These are phyloP conservation scores for Termitomyces sp. DNA, from an alignment of 768 basidiomycete genomes.

Conservation along the genomic window DNA sequence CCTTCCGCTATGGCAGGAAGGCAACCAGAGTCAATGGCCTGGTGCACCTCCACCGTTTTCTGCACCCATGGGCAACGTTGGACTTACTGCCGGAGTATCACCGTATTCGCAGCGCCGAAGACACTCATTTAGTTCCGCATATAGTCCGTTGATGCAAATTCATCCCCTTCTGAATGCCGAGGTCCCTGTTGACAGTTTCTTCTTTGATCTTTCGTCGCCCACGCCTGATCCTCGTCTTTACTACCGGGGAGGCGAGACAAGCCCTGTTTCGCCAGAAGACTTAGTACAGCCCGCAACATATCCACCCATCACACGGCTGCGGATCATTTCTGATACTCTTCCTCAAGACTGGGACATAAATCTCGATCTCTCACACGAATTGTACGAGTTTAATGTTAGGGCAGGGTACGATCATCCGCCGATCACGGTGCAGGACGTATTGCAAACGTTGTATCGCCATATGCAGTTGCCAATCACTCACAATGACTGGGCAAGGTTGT, in stretches of 20 bases:
- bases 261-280: conserved; percentile 35
- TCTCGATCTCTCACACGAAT: conserved; percentile 40
- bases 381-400: conserved; percentile 14
- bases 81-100: background rate
- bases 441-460: conserved; percentile 42
- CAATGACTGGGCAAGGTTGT: conserved; percentile 30
- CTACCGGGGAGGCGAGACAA: conserved; percentile 31
- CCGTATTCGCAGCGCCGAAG: background rate
- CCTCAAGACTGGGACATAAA: conserved; percentile 55
- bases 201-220: conserved; percentile 50
- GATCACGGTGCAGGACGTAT: conserved; percentile 55
- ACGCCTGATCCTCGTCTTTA: conserved; percentile 38
- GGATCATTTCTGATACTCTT: conserved; percentile 51
- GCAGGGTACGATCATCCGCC: conserved; percentile 25
- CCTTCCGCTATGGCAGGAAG: conserved; percentile 7
- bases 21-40: background rate
- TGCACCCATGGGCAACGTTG: background rate
- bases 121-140: conserved; percentile 8
- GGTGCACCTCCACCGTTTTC: background rate
- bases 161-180: conserved; percentile 55
- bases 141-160: conserved; percentile 20
- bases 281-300: conserved; percentile 48
- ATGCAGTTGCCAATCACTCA: conserved; percentile 41
- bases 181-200: conserved; percentile 33
- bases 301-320: conserved; percentile 46